Evolutionary conservation across 2,329 filamentous ascomycete genomes (phyloP).

Genomic region (Ophiostoma quercus): DNA sequence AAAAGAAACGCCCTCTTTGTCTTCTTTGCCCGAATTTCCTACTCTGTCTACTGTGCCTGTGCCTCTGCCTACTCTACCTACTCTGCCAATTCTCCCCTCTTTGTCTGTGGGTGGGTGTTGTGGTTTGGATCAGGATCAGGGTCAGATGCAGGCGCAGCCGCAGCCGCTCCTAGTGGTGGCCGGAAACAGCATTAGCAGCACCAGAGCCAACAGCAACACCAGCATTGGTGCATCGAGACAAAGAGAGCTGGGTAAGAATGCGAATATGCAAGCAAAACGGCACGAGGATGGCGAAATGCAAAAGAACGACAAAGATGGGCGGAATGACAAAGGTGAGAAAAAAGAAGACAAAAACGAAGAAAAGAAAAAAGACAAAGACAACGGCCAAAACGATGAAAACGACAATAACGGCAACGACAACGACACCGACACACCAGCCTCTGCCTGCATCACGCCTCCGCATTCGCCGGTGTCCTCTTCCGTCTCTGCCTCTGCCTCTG

Average conservation of each 20-base stretch:
- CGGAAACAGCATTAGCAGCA: conserved; percentile 2
- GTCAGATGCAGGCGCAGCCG: not conserved
- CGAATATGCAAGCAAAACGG: conserved; percentile 26
- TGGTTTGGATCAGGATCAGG: not conserved
- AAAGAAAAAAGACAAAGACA: not conserved
- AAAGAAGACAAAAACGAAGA: not conserved
- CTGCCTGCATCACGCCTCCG: conserved; percentile 11
- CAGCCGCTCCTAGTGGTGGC: not conserved
- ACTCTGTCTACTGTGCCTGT: too few relatives aligned
- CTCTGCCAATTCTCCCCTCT: not conserved
- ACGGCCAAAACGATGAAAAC: not conserved
- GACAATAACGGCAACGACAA: not conserved
- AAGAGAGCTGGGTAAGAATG: conserved; percentile 16
- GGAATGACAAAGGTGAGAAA: not conserved
- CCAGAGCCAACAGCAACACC: not conserved
- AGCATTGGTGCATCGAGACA: not conserved
- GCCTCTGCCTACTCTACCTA: not conserved
- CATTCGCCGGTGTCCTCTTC: not conserved
- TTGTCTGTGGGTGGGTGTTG: conserved; percentile 10
- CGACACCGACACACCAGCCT: not conserved
- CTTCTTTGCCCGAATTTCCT: not conserved
- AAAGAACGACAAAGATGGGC: not conserved
- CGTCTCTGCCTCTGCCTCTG: not conserved
- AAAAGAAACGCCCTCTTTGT: not conserved
- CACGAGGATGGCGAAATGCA: not conserved